These are phyloP conservation scores for Neofusicoccum umdonicola DNA, from an alignment of 2,329 filamentous ascomycete genomes.

Conservation along the genomic window DNA sequence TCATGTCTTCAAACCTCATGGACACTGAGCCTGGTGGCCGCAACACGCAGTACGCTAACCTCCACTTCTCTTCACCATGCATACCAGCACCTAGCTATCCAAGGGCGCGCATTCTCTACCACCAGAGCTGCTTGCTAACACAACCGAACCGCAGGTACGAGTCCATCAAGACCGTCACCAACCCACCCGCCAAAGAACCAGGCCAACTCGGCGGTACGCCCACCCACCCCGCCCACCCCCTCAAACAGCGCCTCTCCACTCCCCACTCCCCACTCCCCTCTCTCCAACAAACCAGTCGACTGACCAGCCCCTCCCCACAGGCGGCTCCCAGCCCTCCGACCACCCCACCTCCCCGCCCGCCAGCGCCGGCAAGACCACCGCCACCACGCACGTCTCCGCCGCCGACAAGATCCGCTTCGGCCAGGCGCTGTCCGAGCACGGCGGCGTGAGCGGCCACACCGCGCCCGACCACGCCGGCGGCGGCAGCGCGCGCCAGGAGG, in stretches of 20 bases:
- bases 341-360: conserved; percentile 24
- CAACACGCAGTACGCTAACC: conserved; percentile 50
- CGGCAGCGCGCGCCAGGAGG: conserved; percentile 40
- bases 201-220: conserved; percentile 56
- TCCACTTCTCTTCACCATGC: not conserved
- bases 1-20: conserved; percentile 56
- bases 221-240: not conserved
- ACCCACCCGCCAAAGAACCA: conserved; percentile 52
- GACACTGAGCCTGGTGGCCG: conserved; percentile 61
- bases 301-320: not conserved
- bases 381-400: conserved; percentile 36
- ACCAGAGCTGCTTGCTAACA: not conserved
- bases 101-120: not conserved
- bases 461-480: conserved; percentile 23
- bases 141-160: conserved; percentile 52
- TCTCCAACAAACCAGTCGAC: conserved; percentile 19
- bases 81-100: not conserved
- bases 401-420: conserved; percentile 57
- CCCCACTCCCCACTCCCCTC: conserved; percentile 9
- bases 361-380: conserved; percentile 42
- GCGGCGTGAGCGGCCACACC: conserved; percentile 56
- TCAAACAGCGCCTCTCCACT: not conserved
- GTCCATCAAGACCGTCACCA: conserved; percentile 50
- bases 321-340: conserved; percentile 19
- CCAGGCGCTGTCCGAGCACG: conserved; percentile 52